Evolutionary conservation across 176 grass and related monocot genomes (phyloP).

Genomic region (Elymus sibiricus): DNA sequence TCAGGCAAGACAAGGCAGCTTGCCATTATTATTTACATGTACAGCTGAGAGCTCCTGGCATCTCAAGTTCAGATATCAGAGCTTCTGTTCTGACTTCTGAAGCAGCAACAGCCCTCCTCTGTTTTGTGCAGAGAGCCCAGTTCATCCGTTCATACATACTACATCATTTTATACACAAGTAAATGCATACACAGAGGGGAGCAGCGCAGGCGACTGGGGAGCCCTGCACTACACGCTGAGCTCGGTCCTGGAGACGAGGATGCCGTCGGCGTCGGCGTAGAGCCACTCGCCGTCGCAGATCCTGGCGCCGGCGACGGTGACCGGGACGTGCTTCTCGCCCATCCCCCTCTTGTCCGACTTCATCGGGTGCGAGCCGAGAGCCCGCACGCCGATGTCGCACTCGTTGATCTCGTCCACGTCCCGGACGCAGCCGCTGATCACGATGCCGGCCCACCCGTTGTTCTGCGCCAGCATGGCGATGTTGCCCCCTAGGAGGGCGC

Average conservation of each 20-base stretch:
- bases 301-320: constrained; percentile 54
- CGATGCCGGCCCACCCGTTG: constrained; percentile 72
- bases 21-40: no score
- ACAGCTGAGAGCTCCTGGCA: no score
- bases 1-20: no score
- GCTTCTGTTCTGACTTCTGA: neutral
- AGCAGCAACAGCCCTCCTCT: neutral
- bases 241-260: constrained; percentile 59
- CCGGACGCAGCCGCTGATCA: constrained; percentile 82
- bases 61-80: neutral
- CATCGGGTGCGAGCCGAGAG: constrained; percentile 65
- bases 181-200: neutral
- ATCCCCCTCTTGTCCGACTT: constrained; percentile 78
- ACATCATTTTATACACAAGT: neutral
- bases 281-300: constrained; percentile 75
- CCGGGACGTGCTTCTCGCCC: constrained; percentile 59
- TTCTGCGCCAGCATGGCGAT: constrained; percentile 73
- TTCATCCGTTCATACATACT: neutral
- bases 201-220: neutral
- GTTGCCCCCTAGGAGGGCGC: constrained; percentile 79
- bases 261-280: constrained; percentile 57
- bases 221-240: constrained; percentile 26
- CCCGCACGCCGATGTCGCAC: constrained; percentile 73
- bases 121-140: neutral
- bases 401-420: constrained; percentile 81